Evolutionary conservation across 305 asterid species (phyloP), one percentile per base, ranked within the genome.

Genomic region (Fraxinus sp.): DNA sequence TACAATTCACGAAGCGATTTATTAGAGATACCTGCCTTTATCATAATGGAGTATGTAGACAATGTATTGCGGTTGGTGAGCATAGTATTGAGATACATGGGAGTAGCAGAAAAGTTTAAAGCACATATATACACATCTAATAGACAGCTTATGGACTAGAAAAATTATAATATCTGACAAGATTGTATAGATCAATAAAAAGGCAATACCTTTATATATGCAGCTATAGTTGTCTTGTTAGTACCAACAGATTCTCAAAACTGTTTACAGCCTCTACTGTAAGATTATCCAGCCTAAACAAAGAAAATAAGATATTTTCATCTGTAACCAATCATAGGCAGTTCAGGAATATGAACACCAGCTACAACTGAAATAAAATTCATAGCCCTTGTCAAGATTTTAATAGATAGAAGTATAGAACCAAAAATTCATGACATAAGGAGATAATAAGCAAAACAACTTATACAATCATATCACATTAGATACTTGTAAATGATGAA

Each of bases 181-280:
- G 10, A 6, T 22, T 64, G 28, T 64, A 64, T 24, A 10, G 72
- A 24, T 64, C 33, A 7, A 64, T 9, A 24, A 10, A 64, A 28
- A 77, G 77, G 71, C 32, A 8, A 79, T 59, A 89, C 91, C 96
- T 92, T 96, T 57, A 92, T 91, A 84, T 90, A 92, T 79, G 91
- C 86, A 71, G 93, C 92, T 81, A 91, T 91, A 33, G 92, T 86
- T 26, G 91, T 86, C 91, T 89, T 92, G 89, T 84, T 89, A 81
- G 91, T 91, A 87, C 93, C 93, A 85, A 90, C 89, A 77, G 90
- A 90, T 83, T 92, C 96, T 89, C 96, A 84, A 88, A 87, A 84
- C 83, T 85, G 90, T 79, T 89, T 87, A 93, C 87, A 76, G 93
- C 97, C 85, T 92, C 95, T 87, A 90, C 82, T 64, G 92, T 87